Conservation (phyloP, 176 grass and related monocot genomes). For the Zea luxurians region DNA sequence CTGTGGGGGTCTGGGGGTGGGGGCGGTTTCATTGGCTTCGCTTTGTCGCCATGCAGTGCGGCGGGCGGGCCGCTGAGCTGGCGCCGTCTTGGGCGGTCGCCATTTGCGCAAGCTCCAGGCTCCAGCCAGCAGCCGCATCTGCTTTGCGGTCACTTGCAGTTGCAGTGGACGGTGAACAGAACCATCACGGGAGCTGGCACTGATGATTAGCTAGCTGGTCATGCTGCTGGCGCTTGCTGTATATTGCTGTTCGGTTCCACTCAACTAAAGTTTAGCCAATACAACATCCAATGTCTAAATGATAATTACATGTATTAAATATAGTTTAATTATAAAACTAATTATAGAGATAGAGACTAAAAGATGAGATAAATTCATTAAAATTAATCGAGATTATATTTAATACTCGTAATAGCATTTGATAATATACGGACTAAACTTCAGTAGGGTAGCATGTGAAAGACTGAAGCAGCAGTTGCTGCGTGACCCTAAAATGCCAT, state of each 20-base stretch:
- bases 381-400: no score
- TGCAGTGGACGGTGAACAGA: not conserved
- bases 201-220: constrained; percentile 23
- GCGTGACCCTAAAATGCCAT: not conserved
- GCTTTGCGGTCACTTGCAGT: not conserved
- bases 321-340: no score
- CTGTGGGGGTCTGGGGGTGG: not conserved
- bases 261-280: no score
- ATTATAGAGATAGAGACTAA: no score
- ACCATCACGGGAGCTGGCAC: constrained; percentile 10
- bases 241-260: not conserved
- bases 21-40: constrained; percentile 36
- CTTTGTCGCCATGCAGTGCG: constrained; percentile 23
- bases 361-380: no score
- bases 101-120: constrained; percentile 41
- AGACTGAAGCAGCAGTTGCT: not conserved
- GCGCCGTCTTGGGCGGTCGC: not conserved
- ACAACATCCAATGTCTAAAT: no score
- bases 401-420: no score
- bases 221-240: constrained; percentile 29
- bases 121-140: constrained; percentile 6
- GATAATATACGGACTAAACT: no score
- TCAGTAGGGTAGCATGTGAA: constrained; percentile 38
- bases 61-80: constrained; percentile 19
- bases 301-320: no score